These are phyloP conservation scores for Phytomonas sp. DNA, from an alignment of 208 protist species.

Conservation along the genomic window DNA sequence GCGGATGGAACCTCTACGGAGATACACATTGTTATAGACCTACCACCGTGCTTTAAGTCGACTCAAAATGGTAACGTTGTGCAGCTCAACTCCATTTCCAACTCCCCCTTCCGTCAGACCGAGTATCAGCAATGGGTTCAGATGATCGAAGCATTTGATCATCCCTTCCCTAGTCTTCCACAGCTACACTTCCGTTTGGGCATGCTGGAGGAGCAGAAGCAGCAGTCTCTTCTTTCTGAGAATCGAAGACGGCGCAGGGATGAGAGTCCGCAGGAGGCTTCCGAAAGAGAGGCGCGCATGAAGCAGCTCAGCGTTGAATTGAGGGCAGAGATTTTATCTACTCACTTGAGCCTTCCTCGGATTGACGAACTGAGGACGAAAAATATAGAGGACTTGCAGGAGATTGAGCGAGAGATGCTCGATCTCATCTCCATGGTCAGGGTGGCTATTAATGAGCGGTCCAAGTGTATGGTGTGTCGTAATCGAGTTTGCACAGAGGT, in stretches of 20 bases:
- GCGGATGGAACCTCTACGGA: slow-evolving; percentile 72
- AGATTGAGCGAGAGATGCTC: slow-evolving; percentile 73
- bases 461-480: slow-evolving; percentile 78
- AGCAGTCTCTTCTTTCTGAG: slow-evolving; percentile 53
- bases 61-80: slow-evolving; percentile 82
- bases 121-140: slow-evolving; percentile 87
- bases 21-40: slow-evolving; percentile 85
- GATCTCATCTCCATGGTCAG: slow-evolving; percentile 70
- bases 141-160: slow-evolving; percentile 40
- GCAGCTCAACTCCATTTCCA: slow-evolving; percentile 89
- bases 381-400: slow-evolving; percentile 63
- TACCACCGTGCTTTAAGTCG: slow-evolving; percentile 81
- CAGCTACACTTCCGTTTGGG: slow-evolving; percentile 74
- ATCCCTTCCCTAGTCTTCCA: slow-evolving; percentile 56
- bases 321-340: slow-evolving; percentile 38
- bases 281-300: slow-evolving; percentile 34
- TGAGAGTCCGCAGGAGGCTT: slow-evolving; percentile 35
- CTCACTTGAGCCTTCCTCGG: slow-evolving; percentile 53
- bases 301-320: slow-evolving; percentile 25
- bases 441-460: slow-evolving; percentile 73
- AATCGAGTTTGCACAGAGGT: slow-evolving; percentile 70
- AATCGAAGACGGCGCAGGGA: slow-evolving; percentile 40
- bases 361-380: slow-evolving; percentile 42
- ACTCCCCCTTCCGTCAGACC: slow-evolving; percentile 68
- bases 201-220: slow-evolving; percentile 84